Conservation (phyloP, 2,329 filamentous ascomycete genomes). For the Trichoderma semiorbis region DNA sequence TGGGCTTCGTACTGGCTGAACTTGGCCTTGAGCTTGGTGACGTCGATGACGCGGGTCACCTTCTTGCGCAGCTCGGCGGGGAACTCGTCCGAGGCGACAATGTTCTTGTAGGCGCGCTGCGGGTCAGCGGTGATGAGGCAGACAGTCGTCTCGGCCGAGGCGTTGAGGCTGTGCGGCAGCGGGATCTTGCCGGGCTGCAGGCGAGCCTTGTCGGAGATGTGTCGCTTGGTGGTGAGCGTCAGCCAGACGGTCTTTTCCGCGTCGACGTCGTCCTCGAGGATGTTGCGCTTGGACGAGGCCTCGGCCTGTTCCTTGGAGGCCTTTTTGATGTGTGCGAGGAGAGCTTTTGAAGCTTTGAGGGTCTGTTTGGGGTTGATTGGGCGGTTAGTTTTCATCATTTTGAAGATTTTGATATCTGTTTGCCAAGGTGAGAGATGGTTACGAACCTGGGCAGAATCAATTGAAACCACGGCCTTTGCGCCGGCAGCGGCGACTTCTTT, state of each 20-base stretch:
- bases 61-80: conserved; percentile 62
- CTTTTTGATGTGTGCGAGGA: conserved; percentile 60
- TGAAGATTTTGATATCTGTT: neutral
- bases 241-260: conserved; percentile 58
- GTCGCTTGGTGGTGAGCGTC: conserved; percentile 61
- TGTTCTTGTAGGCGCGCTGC: conserved; percentile 86
- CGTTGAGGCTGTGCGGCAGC: conserved; percentile 73
- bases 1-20: conserved; percentile 86
- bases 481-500: conserved; percentile 37
- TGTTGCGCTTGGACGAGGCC: conserved; percentile 51
- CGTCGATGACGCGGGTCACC: conserved; percentile 74
- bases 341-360: conserved; percentile 60
- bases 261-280: conserved; percentile 47
- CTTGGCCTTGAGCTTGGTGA: conserved; percentile 75
- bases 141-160: conserved; percentile 62
- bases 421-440: neutral
- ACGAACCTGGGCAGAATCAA: conserved; percentile 43
- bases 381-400: conserved; percentile 16
- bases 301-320: conserved; percentile 46
- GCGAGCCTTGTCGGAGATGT: conserved; percentile 67
- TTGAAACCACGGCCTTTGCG: conserved; percentile 32
- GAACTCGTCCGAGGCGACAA: conserved; percentile 71
- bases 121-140: conserved; percentile 81
- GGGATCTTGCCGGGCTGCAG: conserved; percentile 81
- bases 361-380: conserved; percentile 37